Percentiles rank a stretch among this genome's conserved stretches.
phyloP scores from a whole-genome alignment of 805 yeast genomes.

The Vanderwaltozyma polyspora region DNA sequence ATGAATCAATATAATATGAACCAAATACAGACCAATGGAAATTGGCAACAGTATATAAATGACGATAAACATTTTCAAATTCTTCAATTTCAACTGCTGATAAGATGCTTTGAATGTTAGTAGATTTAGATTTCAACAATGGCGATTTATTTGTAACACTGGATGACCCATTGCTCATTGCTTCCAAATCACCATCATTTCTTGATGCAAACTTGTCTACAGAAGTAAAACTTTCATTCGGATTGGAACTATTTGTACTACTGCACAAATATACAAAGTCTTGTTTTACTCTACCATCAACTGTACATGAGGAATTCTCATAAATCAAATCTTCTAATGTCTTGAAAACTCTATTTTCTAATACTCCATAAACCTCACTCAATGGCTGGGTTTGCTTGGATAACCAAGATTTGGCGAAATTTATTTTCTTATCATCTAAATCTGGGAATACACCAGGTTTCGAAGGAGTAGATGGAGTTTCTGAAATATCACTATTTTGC shows the following conservation, averaged over 20 bases:
- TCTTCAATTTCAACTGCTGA: constrained; percentile 33
- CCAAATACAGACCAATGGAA: constrained; percentile 84
- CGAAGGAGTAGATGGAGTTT: too few relatives aligned
- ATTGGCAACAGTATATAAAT: constrained; percentile 54
- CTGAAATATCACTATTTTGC: not conserved
- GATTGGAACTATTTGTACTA: constrained; percentile 2
- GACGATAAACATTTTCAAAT: constrained; percentile 44
- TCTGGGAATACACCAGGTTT: constrained; percentile 11
- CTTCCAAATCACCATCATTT: constrained; percentile 1
- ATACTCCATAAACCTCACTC: constrained; percentile 61
- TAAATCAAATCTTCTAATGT: constrained; percentile 33
- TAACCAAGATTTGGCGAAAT: constrained; percentile 68
- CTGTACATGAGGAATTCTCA: constrained; percentile 20
- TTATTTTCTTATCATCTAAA: constrained; percentile 23
- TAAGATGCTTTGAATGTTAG: not conserved
- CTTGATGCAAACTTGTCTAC: constrained; percentile 2
- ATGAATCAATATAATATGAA: constrained; percentile 42
- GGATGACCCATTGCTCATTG: constrained; percentile 1
- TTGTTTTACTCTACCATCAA: constrained; percentile 32
- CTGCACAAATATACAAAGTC: constrained; percentile 24
- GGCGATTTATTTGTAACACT: not conserved
- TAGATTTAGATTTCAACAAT: not conserved
- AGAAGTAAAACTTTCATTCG: constrained; percentile 4
- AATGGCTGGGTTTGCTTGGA: constrained; percentile 77
- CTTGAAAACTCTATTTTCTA: constrained; percentile 57